Evolutionary conservation across 2,329 filamentous ascomycete species (phyloP), one percentile per base, ranked within the genome.

Genomic region (Talaromyces sp.): DNA sequence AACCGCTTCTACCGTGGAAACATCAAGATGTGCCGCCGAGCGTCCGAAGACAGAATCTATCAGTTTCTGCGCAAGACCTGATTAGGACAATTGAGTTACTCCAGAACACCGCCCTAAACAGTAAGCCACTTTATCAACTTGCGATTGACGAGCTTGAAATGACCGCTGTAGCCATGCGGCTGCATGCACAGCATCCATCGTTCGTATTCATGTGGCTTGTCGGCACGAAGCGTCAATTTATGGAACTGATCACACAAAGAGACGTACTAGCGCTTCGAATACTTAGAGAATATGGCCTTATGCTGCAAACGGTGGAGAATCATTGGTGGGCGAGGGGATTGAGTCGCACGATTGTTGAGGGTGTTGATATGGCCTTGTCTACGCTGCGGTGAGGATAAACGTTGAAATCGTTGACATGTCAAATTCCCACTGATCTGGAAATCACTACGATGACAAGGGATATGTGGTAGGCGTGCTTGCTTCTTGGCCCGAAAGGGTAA

Each of bases 131-230:
- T 17, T 65, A 61, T 38, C 36, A 19, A 8, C 34, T 34, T 10
- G 63, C 63, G 22, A 60, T 65, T n/a, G 63, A 61, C 3, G 56
- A 54, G 31, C 47, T 65, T 6, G 63, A 49, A 13, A 5, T 54
- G 27, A 65, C 34, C 3, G 22, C 51, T 22, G 29, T 45, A 29
- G 58, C 63, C 22, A 31, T 65, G 47, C 25, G 25, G 4, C 13
- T 60, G 3, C 40, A 61, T 38, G 13, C 36, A 5, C 31, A 53
- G 22, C 63, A 65, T 40, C 63, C 58, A 2, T 19, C 63, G 2
- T 61, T 65, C 13, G 45, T 58, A 8, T 65, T 61, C 47, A 65
- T 65, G 58, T 65, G 63, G 63, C 63, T 65, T 6, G 54, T 65
- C 17, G 58, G 63, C 1, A 56, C 58, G 22, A 49, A 56, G 25